A percentile compares a stretch with the other conserved stretches of the same genome.
Evolutionary conservation across 352 stramenopile species (phyloP).

Genomic region (Phytophthora palmivora): DNA sequence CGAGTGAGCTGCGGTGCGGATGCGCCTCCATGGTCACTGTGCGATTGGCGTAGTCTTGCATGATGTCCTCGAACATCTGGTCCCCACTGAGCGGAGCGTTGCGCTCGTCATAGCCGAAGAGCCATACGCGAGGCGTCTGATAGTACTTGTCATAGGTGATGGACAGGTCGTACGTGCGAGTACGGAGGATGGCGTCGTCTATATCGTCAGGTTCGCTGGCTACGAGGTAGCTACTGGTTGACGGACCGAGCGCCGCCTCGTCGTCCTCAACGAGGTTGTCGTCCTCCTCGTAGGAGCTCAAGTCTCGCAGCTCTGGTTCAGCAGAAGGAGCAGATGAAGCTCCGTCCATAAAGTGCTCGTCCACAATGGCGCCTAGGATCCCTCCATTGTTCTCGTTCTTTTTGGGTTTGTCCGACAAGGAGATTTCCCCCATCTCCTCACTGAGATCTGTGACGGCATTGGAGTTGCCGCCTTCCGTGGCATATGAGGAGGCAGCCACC

Average conservation of each 20-base stretch:
- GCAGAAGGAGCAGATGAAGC: constrained; percentile 7
- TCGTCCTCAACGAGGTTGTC: constrained; percentile 84
- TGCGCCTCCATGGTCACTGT: constrained; percentile 99
- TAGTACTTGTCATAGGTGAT: constrained; percentile 99
- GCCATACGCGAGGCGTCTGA: constrained; percentile 98
- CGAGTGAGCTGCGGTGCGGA: constrained; percentile 89
- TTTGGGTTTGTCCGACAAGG: constrained; percentile 40
- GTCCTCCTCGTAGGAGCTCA: constrained; percentile 79
- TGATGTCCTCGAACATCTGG: constrained; percentile 99
- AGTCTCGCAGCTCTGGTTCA: constrained; percentile 46
- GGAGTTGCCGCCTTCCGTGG: constrained; percentile 34
- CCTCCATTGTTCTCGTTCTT: constrained; percentile 13
- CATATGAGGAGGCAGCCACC: constrained; percentile 89
- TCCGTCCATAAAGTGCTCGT: constrained; percentile 64
- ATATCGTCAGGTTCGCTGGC: constrained; percentile 84
- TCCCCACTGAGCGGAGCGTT: constrained; percentile 88
- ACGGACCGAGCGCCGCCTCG: constrained; percentile 49
- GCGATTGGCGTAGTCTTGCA: constrained; percentile 98
- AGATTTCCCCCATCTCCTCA: constrained; percentile 71
- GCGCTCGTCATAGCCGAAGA: constrained; percentile 96
- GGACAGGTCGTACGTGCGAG: constrained; percentile 97
- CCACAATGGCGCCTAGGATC: constrained; percentile 74
- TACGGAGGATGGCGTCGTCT: constrained; percentile 93
- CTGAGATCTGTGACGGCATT: constrained; percentile 49
- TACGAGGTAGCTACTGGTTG: constrained; percentile 55